A percentile compares a stretch with the other conserved stretches of the same genome.
These are phyloP conservation scores for Aspergillus fijiensis DNA, from an alignment of 2,329 filamentous ascomycete species.

Conservation along the genomic window DNA sequence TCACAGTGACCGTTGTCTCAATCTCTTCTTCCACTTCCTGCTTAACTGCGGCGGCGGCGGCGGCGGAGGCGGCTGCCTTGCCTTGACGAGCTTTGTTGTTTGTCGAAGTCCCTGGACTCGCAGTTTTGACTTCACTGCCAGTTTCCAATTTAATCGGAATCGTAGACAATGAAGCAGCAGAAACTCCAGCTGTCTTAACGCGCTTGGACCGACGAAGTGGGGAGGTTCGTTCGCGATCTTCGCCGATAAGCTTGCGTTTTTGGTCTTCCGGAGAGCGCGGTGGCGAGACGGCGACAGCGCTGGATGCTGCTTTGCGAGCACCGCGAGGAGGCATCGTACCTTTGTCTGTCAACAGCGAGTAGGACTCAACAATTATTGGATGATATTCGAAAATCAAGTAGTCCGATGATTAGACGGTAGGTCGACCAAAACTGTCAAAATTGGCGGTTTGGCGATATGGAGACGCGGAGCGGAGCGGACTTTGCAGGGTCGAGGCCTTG, in stretches of 20 bases:
- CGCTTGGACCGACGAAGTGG: conserved; percentile 33
- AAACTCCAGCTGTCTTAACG: conserved; percentile 22
- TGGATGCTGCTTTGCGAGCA: conserved; percentile 15
- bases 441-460: background rate
- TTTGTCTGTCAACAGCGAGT: too few species aligned
- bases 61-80: background rate
- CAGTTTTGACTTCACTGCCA: background rate
- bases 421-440: background rate
- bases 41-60: conserved; percentile 9
- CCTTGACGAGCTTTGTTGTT: background rate
- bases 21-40: conserved; percentile 19
- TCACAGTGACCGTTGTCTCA: conserved; percentile 2
- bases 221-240: conserved; percentile 22
- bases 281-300: conserved; percentile 8
- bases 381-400: background rate
- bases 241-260: conserved; percentile 30
- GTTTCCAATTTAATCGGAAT: background rate
- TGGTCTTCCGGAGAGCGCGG: conserved; percentile 14
- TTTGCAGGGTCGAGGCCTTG: background rate
- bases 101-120: conserved; percentile 16
- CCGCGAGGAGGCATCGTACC: conserved; percentile 19
- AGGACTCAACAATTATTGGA: background rate
- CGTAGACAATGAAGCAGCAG: background rate
- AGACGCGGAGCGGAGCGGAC: background rate
- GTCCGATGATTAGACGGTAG: background rate